Base-by-base conservation (phyloP, 2,329 filamentous ascomycete genomes). In the Colletotrichum abscissum region DNA sequence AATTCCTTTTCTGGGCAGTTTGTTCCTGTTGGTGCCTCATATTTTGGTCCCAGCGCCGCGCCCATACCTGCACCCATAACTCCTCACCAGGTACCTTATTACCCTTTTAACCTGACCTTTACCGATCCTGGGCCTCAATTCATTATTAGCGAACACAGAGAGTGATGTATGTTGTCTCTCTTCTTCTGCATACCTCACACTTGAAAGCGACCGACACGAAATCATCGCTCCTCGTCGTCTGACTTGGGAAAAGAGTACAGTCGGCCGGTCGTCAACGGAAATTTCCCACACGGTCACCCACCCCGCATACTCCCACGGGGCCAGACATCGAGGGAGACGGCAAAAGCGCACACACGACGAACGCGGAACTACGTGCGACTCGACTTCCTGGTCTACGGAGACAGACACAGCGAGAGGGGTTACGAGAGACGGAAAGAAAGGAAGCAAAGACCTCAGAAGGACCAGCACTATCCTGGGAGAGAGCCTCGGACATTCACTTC, bases 11-110 rank as follows among this genome's bases (percentile, higher is more conserved):
- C 30, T 59, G 54, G 30, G 26, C 60, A 52, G 60, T 57, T 24
- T 58, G 14, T 30, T 63, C 35, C 66, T 35, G 70, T 73, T 70
- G 70, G 66, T 70, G 70, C 70, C 70, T 73, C 59, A 55, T 35
- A 59, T 60, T 64, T 69, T 63, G 69, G 38, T 30, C 69, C 28
- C 66, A 38, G 58, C 58, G 24, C 49, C 65, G 52, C 35, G 38
- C 33, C 16, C 14, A 28, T 49, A 24, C 35, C 30, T 30, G 54
- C 33, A 63, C 49, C 5, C 46, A 52, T 33, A 69, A 42, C 63
- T 65, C 38, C 46, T 49, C 60, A 35, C 24, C 42, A 33, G 60
- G 63, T 28, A 42, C 63, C 54, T 58, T 35, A n/a, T 52, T 65
- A 57, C 62, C 28, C 28, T 12, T 19, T 26, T 42, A 66, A 65